Percentiles rank a stretch among this genome's conserved stretches.
Conservation (phyloP, 495 filamentous ascomycete species). For the Tetracladium setigerum region DNA sequence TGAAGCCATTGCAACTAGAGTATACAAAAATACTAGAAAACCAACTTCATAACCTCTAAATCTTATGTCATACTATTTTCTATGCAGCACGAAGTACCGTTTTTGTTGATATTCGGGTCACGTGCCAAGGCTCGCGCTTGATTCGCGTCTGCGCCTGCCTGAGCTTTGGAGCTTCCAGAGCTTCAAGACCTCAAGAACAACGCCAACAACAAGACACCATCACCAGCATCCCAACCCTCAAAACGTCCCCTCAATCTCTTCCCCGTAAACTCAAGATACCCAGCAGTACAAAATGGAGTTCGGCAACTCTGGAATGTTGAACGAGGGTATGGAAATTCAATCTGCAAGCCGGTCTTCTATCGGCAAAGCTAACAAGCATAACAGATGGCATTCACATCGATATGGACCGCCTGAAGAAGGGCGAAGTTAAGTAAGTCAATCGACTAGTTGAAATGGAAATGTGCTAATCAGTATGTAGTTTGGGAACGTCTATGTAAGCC, state of each 20-base stretch:
- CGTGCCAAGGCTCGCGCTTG: slow-evolving; percentile 16
- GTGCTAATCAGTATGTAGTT: slow-evolving; percentile 43
- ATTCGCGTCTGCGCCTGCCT: slow-evolving; percentile 15
- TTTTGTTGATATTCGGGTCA: no score
- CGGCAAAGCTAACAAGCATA: slow-evolving; percentile 10
- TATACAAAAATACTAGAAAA: no score
- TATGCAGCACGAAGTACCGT: no score
- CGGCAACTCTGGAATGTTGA: slow-evolving; percentile 60
- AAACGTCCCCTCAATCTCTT: neutral
- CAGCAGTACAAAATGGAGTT: slow-evolving; percentile 42
- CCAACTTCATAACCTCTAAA: no score
- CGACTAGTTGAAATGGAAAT: neutral
- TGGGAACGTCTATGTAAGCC: slow-evolving; percentile 95
- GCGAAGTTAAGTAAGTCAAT: slow-evolving; percentile 75
- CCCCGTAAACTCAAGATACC: neutral
- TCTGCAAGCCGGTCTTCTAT: slow-evolving; percentile 7
- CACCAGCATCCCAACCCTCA: slow-evolving; percentile 1
- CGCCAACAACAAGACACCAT: slow-evolving; percentile 12
- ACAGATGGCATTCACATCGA: slow-evolving; percentile 98
- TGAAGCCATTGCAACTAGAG: no score
- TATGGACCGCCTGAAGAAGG: slow-evolving; percentile 91
- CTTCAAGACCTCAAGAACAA: no score
- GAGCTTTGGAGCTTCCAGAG: slow-evolving; percentile 10
- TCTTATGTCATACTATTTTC: no score
- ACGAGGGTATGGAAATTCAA: slow-evolving; percentile 48